A percentile compares a stretch with the other conserved stretches of the same genome.
Evolutionary conservation across 768 basidiomycete species (phyloP).

Genomic region (Mycena galericulata): DNA sequence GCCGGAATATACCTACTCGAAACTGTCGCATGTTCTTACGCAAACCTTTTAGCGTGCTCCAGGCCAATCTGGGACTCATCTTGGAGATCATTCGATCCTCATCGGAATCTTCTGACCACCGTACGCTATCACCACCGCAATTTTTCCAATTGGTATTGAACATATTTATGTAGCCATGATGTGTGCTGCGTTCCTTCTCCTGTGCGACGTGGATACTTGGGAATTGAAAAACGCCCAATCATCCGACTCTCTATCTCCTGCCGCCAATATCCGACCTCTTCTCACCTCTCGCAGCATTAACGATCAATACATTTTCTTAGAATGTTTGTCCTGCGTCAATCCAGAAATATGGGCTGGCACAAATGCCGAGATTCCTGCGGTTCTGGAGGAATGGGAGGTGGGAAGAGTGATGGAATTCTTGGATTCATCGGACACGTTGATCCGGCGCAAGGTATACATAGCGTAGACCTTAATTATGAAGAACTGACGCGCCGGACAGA

Average conservation of each 20-base stretch:
- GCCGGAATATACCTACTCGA: no score
- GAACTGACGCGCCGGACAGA: constrained; percentile 54
- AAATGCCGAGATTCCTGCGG: constrained; percentile 56
- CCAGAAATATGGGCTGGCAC: constrained; percentile 78
- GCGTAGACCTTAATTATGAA: constrained; percentile 13
- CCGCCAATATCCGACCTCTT: constrained; percentile 66
- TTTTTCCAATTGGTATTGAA: constrained; percentile 26
- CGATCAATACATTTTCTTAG: constrained; percentile 74
- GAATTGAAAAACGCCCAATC: constrained; percentile 43
- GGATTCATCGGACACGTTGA: constrained; percentile 66
- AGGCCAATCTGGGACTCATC: constrained; percentile 39
- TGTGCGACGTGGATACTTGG: constrained; percentile 45
- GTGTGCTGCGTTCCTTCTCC: constrained; percentile 52
- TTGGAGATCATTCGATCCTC: constrained; percentile 43
- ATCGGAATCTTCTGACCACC: constrained; percentile 36
- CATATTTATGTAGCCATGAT: constrained; percentile 41
- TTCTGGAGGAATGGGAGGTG: constrained; percentile 81
- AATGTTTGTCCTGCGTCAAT: constrained; percentile 70
- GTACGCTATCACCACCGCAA: constrained; percentile 30
- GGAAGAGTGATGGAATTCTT: constrained; percentile 77
- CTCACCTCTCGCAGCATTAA: constrained; percentile 69
- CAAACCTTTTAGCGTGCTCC: constrained; percentile 28
- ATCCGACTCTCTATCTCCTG: constrained; percentile 46
- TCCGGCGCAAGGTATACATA: constrained; percentile 69
- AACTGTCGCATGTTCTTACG: background rate